Percentiles rank a stretch among this genome's conserved stretches.
phyloP scores from a whole-genome alignment of 805 yeast genomes.

The Teunomyces lycoperdinae region DNA sequence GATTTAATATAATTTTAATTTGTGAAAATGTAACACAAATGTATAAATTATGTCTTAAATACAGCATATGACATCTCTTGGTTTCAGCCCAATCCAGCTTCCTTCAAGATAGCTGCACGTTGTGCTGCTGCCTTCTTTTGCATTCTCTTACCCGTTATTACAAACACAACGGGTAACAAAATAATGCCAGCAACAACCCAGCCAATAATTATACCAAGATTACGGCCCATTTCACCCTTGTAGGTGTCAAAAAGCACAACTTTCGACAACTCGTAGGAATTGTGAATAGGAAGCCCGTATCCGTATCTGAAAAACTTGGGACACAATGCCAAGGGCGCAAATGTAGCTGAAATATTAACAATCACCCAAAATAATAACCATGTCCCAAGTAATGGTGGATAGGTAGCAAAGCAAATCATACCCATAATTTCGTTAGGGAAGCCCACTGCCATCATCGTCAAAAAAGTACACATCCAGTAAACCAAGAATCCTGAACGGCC shows the following conservation, averaged over 20 bases:
- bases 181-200: conserved; percentile 48
- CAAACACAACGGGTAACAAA: conserved; percentile 44
- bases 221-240: conserved; percentile 30
- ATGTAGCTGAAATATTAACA: conserved; percentile 29
- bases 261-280: conserved; percentile 27
- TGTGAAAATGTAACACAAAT: too few species aligned
- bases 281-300: conserved; percentile 35
- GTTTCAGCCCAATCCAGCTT: neutral
- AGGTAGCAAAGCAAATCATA: conserved; percentile 45
- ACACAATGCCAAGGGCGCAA: conserved; percentile 29
- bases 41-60: too few species aligned
- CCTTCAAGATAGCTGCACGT: neutral
- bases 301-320: conserved; percentile 35
- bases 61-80: too few species aligned
- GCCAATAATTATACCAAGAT: conserved; percentile 24
- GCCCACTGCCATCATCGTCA: conserved; percentile 76
- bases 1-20: too few species aligned
- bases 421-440: conserved; percentile 68
- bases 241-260: conserved; percentile 34
- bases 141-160: conserved; percentile 37
- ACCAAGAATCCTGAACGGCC: conserved; percentile 72
- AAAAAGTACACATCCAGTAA: conserved; percentile 65
- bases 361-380: conserved; percentile 31
- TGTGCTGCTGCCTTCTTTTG: conserved; percentile 21
- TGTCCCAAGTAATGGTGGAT: conserved; percentile 66